Evolutionary conservation across 805 yeast species (phyloP).

Genomic region (Candida coquimbonensis): DNA sequence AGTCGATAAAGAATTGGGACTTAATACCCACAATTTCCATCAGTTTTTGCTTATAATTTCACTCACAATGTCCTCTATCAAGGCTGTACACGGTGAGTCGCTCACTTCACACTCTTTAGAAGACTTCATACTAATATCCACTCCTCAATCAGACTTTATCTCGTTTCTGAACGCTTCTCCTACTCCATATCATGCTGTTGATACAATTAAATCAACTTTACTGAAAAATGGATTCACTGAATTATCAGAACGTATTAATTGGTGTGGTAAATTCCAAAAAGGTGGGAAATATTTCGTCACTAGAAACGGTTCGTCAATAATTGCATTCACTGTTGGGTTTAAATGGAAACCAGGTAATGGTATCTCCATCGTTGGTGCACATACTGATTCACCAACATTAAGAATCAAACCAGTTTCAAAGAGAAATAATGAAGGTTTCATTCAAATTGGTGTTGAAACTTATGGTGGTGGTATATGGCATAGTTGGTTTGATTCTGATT

Average conservation of each 20-base stretch:
- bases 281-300: constrained; percentile 79
- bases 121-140: constrained; percentile 8
- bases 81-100: constrained; percentile 11
- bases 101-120: background rate
- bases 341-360: constrained; percentile 72
- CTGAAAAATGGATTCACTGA: constrained; percentile 61
- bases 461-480: constrained; percentile 97
- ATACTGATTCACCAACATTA: constrained; percentile 89
- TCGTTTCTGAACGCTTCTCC: constrained; percentile 80
- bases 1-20: too few relatives aligned
- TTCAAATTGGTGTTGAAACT: constrained; percentile 87
- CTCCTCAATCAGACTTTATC: constrained; percentile 45
- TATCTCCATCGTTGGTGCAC: constrained; percentile 88
- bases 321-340: constrained; percentile 80
- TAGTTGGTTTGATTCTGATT: constrained; percentile 94
- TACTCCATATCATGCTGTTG: constrained; percentile 91
- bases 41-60: too few relatives aligned
- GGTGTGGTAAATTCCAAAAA: constrained; percentile 50
- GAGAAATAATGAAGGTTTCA: constrained; percentile 62
- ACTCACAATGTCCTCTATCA: too few relatives aligned
- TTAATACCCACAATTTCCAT: too few relatives aligned
- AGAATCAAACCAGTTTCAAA: constrained; percentile 84
- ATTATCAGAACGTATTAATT: constrained; percentile 60
- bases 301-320: constrained; percentile 80
- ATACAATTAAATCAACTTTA: constrained; percentile 50